Percentiles rank a stretch among this genome's conserved stretches.
phyloP scores from a whole-genome alignment of 768 basidiomycete genomes.

The Russula sp. region DNA sequence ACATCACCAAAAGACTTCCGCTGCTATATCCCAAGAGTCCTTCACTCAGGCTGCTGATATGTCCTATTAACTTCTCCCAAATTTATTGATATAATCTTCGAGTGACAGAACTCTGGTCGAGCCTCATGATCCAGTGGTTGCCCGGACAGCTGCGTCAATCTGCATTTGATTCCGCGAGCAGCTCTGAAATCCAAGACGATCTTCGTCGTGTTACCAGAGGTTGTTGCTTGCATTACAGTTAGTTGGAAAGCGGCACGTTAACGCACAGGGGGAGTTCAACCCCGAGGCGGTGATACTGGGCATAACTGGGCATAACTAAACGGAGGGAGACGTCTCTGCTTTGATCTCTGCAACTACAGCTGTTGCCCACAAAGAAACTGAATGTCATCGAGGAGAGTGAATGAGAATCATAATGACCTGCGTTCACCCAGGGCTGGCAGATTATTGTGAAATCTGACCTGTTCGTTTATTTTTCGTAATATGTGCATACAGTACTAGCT shows the following conservation, averaged over 20 bases:
- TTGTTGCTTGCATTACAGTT: too few species aligned
- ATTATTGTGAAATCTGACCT: neutral
- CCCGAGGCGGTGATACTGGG: neutral
- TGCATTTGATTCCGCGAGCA: neutral
- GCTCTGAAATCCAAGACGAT: too few species aligned
- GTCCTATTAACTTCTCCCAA: neutral
- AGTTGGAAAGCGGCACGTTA: too few species aligned
- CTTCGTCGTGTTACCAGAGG: too few species aligned
- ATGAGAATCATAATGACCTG: neutral
- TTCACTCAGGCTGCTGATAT: neutral
- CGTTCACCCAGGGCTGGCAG: too few species aligned
- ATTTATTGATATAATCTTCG: neutral
- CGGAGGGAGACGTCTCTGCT: too few species aligned
- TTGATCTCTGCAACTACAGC: too few species aligned
- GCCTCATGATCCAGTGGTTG: neutral
- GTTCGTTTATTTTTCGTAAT: neutral
- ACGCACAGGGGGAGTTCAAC: neutral
- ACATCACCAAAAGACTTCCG: neutral
- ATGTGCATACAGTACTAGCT: too few species aligned
- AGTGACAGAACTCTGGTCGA: neutral
- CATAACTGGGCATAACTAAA: neutral
- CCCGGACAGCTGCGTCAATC: neutral
- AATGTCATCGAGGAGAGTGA: neutral
- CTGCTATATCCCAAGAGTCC: neutral
- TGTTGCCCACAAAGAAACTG: too few species aligned